Evolutionary conservation across 257 asterid genomes (phyloP).

Genomic region (Dorcoceras hygrometricum): DNA sequence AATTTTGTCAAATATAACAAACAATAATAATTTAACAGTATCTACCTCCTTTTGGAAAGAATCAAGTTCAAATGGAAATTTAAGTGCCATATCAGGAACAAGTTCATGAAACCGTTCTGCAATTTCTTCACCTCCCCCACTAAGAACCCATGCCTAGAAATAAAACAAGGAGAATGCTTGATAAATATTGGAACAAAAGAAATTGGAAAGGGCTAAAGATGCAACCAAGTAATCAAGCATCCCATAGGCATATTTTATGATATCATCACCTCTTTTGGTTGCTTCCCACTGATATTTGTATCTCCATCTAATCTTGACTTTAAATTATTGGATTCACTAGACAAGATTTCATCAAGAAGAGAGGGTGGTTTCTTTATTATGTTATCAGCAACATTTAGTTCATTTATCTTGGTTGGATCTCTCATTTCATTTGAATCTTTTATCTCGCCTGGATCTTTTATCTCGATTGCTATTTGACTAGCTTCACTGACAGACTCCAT

Average conservation of each 20-base stretch:
- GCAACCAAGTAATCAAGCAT: conserved; percentile 4
- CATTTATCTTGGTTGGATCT: neutral
- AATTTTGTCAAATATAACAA: conserved; percentile 14
- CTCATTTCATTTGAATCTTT: conserved; percentile 18
- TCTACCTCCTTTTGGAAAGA: conserved; percentile 95
- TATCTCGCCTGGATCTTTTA: conserved; percentile 37
- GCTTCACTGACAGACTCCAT: conserved; percentile 38
- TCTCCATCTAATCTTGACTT: conserved; percentile 38
- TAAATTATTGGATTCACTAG: conserved; percentile 47
- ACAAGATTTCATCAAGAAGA: conserved; percentile 73
- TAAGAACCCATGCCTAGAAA: conserved; percentile 74
- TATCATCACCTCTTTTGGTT: conserved; percentile 58
- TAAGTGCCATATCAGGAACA: conserved; percentile 94
- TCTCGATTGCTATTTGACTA: conserved; percentile 40
- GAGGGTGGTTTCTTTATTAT: conserved; percentile 40
- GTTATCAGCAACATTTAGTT: conserved; percentile 34
- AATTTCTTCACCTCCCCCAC: conserved; percentile 59
- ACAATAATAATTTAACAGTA: conserved; percentile 18
- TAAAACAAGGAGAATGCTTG: conserved; percentile 18
- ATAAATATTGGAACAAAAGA: conserved; percentile 14
- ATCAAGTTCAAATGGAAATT: conserved; percentile 91
- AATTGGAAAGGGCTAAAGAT: conserved; percentile 15
- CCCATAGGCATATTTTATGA: conserved; percentile 8
- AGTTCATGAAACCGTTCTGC: conserved; percentile 71
- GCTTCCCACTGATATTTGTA: conserved; percentile 37